These are phyloP conservation scores for Tuber brumale DNA, from an alignment of 495 filamentous ascomycete species.

Conservation along the genomic window DNA sequence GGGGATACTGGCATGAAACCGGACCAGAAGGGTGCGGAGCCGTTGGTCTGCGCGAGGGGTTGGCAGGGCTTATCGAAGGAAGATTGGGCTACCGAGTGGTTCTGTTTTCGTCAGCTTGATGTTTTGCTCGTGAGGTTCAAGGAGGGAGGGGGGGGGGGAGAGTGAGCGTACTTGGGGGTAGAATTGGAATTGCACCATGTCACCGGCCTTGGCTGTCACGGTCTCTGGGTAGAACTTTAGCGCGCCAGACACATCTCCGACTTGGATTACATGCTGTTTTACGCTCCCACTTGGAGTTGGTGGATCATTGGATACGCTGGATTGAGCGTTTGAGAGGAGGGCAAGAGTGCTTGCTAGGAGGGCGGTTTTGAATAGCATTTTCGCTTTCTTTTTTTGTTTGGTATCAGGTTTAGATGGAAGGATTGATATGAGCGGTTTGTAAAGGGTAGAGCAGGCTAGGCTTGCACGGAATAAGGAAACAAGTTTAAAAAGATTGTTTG, in stretches of 20 bases:
- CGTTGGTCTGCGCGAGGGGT: conserved; percentile 40
- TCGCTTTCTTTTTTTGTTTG: not conserved
- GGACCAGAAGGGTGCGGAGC: conserved; percentile 57
- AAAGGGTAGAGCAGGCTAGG: not conserved
- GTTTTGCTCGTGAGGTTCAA: not conserved
- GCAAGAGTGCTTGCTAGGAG: conserved; percentile 18
- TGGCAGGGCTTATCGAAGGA: conserved; percentile 48
- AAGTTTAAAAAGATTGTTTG: not conserved
- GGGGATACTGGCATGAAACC: conserved; percentile 55
- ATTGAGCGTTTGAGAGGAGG: conserved; percentile 24
- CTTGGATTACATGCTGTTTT: conserved; percentile 32
- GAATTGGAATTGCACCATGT: conserved; percentile 54
- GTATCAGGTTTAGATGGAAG: not conserved
- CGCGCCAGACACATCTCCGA: conserved; percentile 18
- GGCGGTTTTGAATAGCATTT: conserved; percentile 36
- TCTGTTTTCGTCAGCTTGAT: conserved; percentile 40
- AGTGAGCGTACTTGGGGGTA: conserved; percentile 43
- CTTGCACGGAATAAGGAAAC: not conserved
- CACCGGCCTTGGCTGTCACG: conserved; percentile 45
- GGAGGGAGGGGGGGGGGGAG: too few relatives aligned
- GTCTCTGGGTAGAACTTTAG: conserved; percentile 31
- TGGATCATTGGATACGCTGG: conserved; percentile 8
- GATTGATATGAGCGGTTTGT: not conserved
- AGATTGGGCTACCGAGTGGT: conserved; percentile 49
- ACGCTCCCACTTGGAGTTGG: conserved; percentile 19